Evolutionary conservation across 2,329 filamentous ascomycete genomes (phyloP).

Genomic region (Zasmidium cellare): DNA sequence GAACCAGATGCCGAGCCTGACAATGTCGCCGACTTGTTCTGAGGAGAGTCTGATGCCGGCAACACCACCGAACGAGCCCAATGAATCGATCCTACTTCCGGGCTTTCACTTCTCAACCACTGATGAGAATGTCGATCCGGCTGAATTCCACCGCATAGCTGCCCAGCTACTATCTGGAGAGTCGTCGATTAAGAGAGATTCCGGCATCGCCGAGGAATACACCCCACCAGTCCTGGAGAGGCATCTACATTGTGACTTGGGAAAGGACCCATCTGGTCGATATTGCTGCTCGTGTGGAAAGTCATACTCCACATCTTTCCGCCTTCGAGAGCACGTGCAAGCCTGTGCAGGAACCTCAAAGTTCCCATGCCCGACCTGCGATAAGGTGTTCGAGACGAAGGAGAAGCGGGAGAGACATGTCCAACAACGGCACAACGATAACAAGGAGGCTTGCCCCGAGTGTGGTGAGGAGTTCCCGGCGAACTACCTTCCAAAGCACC

Average conservation of each 20-base stretch:
- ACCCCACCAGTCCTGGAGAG: conserved; percentile 2
- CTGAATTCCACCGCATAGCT: conserved; percentile 25
- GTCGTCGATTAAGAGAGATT: conserved; percentile 6
- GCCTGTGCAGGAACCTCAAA: conserved; percentile 19
- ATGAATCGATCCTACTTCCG: conserved; percentile 15
- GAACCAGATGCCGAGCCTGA: conserved; percentile 6
- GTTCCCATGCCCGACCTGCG: conserved; percentile 21
- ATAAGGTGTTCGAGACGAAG: conserved; percentile 18
- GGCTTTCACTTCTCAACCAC: conserved; percentile 26
- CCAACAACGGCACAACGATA: conserved; percentile 14
- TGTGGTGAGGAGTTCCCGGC: conserved; percentile 21
- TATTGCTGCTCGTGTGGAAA: conserved; percentile 25
- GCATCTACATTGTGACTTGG: conserved; percentile 22
- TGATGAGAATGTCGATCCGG: conserved; percentile 18
- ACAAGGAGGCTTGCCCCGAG: conserved; percentile 22
- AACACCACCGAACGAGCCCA: neutral
- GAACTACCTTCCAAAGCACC: conserved; percentile 19
- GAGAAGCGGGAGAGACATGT: conserved; percentile 16
- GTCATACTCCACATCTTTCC: conserved; percentile 16
- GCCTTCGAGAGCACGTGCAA: conserved; percentile 17
- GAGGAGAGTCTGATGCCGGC: conserved; percentile 6
- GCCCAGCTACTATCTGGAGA: conserved; percentile 23
- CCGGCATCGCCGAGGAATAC: conserved; percentile 11
- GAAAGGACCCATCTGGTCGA: conserved; percentile 17
- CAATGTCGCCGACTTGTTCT: conserved; percentile 15